phyloP scores from a whole-genome alignment of 305 asterid genomes.

The Salvia sclarea region DNA sequence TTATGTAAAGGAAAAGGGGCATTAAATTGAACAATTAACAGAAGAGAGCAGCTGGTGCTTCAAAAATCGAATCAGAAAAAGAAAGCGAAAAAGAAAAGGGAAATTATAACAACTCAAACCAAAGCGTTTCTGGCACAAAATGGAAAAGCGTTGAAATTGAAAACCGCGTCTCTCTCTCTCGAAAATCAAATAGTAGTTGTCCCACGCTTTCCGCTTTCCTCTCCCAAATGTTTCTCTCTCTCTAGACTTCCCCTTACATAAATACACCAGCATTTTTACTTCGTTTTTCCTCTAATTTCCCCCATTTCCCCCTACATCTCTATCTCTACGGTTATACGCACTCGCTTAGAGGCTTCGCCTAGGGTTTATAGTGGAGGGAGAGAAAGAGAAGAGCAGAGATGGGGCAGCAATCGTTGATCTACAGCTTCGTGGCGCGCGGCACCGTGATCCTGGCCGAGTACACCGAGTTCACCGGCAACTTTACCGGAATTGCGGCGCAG shows the following conservation, averaged over 20 bases:
- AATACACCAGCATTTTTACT: constrained; percentile 8
- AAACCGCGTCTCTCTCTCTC: constrained; percentile 7
- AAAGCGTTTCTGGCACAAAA: constrained; percentile 13
- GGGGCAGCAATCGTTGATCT: constrained; percentile 86
- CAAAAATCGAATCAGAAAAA: neutral
- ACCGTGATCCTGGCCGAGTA: constrained; percentile 72
- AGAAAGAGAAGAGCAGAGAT: constrained; percentile 33
- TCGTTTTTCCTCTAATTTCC: constrained; percentile 7
- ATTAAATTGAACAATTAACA: neutral
- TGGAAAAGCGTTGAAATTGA: neutral
- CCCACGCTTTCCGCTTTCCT: constrained; percentile 39
- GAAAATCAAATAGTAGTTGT: constrained; percentile 25
- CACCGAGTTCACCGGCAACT: constrained; percentile 76
- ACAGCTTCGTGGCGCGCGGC: constrained; percentile 81
- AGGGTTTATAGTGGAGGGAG: constrained; percentile 36
- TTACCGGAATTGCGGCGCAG: constrained; percentile 75
- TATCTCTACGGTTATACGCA: constrained; percentile 18
- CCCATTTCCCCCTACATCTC: constrained; percentile 25
- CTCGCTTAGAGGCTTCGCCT: constrained; percentile 11
- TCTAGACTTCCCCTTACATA: constrained; percentile 8
- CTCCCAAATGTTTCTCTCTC: constrained; percentile 29
- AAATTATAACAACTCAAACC: constrained; percentile 32
- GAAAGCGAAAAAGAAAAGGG: neutral
- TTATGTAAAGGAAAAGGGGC: no score
- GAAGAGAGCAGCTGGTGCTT: neutral